Evolutionary conservation across 257 asterid genomes (phyloP).

Genomic region (Coffea eugenioides): DNA sequence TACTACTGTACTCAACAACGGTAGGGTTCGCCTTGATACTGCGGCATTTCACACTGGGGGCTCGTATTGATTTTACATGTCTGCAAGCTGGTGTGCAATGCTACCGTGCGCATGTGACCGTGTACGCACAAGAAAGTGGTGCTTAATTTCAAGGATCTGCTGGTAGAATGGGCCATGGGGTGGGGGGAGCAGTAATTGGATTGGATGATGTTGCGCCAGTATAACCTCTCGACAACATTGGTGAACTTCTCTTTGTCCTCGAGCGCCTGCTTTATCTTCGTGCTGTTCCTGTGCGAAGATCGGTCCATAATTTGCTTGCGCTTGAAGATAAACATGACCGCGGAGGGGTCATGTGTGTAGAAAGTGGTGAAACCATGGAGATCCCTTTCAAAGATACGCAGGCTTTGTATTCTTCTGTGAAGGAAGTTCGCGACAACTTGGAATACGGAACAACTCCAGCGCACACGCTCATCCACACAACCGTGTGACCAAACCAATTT

Average conservation of each 20-base stretch:
- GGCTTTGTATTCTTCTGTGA: neutral
- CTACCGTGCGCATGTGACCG: neutral
- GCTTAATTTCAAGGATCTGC: neutral
- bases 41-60: neutral
- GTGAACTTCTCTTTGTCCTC: neutral
- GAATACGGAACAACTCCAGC: neutral
- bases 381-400: neutral
- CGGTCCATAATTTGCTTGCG: neutral
- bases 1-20: neutral
- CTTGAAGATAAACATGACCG: neutral
- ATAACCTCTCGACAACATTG: neutral
- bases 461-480: neutral
- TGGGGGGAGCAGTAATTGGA: neutral
- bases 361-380: neutral
- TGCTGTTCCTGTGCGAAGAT: neutral
- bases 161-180: neutral
- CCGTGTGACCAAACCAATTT: neutral
- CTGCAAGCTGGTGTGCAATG: neutral
- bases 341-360: too few relatives aligned
- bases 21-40: neutral
- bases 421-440: neutral
- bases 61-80: neutral
- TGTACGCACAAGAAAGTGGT: neutral
- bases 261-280: neutral
- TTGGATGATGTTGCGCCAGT: neutral